A percentile compares a stretch with the other conserved stretches of the same genome.
Evolutionary conservation across 371 early-diverging fungal species (phyloP).

Genomic region (Mucor irregularis): DNA sequence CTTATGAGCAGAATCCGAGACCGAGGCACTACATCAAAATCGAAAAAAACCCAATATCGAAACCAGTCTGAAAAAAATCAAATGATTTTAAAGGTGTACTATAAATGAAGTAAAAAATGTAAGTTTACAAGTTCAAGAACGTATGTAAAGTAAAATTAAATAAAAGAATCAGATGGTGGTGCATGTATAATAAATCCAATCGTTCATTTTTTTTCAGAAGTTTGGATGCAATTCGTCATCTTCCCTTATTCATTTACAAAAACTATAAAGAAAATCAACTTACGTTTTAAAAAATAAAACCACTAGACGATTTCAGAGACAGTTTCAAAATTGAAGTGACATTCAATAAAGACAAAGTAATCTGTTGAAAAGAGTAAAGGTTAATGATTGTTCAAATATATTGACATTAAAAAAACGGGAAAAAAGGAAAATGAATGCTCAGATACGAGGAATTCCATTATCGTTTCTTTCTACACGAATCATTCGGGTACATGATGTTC

Average conservation of each 20-base stretch:
- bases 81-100: neutral
- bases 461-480: conserved; percentile 29
- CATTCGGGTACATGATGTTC: conserved; percentile 28
- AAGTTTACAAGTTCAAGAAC: neutral
- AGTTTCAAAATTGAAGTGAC: neutral
- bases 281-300: conserved; percentile 17
- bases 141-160: neutral
- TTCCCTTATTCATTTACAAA: conserved; percentile 12
- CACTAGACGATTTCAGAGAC: conserved; percentile 3
- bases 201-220: conserved; percentile 31
- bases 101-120: neutral
- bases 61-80: neutral
- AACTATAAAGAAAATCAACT: conserved; percentile 6
- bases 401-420: neutral
- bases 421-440: conserved; percentile 21
- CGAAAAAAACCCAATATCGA: neutral
- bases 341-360: neutral
- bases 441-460: conserved; percentile 45
- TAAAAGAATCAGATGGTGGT: conserved; percentile 49
- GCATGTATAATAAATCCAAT: conserved; percentile 41
- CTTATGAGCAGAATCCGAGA: neutral
- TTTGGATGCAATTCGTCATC: conserved; percentile 31
- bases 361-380: neutral
- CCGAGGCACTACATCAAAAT: neutral
- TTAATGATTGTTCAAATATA: neutral